A percentile compares a stretch with the other conserved stretches of the same genome.
Evolutionary conservation across 208 protist genomes (phyloP).

Genomic region (Leishmania arabica): DNA sequence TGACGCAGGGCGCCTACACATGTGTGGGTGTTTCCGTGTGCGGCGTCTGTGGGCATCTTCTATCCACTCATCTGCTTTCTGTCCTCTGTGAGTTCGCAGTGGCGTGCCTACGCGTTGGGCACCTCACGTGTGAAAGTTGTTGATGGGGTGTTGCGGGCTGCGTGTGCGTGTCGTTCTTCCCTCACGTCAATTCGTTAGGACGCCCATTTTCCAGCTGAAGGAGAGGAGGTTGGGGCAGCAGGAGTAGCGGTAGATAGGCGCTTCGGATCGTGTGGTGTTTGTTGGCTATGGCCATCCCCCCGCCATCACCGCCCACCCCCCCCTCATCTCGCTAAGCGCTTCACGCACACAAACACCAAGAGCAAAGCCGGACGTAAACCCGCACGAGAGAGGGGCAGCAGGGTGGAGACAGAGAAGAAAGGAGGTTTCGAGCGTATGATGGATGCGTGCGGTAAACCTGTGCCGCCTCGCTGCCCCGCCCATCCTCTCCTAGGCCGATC

Average conservation of each 20-base stretch:
- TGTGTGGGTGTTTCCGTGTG: not conserved
- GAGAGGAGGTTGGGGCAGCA: not conserved
- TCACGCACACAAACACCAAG: not conserved
- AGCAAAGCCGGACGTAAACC: not conserved
- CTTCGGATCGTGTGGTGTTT: not conserved
- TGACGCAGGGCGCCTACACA: not conserved
- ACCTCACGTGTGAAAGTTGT: not conserved
- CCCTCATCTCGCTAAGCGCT: not conserved
- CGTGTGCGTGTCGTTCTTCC: not conserved
- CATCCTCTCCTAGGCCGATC: not conserved
- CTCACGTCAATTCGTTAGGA: too few species aligned
- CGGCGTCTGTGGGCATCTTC: too few species aligned
- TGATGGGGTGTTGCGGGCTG: not conserved
- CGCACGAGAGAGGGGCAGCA: not conserved
- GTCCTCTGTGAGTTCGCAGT: not conserved
- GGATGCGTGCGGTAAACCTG: not conserved
- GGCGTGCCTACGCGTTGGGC: not conserved
- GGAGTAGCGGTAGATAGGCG: not conserved
- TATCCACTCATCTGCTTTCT: not conserved
- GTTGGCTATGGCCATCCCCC: not conserved
- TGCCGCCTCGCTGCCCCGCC: not conserved
- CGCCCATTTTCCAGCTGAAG: not conserved
- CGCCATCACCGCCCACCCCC: not conserved
- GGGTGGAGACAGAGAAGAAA: not conserved
- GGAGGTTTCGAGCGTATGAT: not conserved